Conservation (phyloP, 2,329 filamentous ascomycete species). For the Fusarium xyrophilum region DNA sequence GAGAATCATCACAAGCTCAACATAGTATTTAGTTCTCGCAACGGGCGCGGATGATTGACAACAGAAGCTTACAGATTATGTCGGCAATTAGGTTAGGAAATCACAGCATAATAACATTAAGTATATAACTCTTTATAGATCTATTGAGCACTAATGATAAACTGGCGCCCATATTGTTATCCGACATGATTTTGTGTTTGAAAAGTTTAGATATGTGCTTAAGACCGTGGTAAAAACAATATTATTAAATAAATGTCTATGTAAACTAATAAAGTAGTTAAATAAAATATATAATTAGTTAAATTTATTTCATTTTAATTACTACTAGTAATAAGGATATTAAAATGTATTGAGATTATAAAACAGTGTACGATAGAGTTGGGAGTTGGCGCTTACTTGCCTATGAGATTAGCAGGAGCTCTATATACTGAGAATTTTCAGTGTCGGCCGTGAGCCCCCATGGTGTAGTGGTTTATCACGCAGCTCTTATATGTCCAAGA, state of each 20-base stretch:
- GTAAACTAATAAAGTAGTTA: not conserved
- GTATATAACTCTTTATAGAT: not conserved
- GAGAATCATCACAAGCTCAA: not conserved
- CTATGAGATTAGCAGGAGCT: rapidly evolving
- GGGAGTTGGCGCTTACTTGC: not conserved
- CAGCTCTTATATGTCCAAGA: constrained; percentile 33
- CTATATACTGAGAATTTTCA: not conserved
- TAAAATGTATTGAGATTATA: not conserved
- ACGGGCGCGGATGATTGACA: not conserved
- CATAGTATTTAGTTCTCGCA: not conserved
- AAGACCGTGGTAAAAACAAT: too few relatives aligned
- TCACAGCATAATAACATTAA: not conserved
- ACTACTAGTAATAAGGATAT: not conserved
- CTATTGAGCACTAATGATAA: not conserved
- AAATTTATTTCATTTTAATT: not conserved
- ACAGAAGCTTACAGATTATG: not conserved
- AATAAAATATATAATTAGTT: not conserved
- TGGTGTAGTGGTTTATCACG: constrained; percentile 35
- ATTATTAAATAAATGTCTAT: not conserved
- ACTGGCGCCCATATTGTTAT: not conserved
- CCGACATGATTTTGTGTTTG: not conserved
- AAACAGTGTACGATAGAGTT: not conserved
- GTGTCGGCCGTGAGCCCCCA: constrained; percentile 24
- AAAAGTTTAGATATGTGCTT: not conserved
- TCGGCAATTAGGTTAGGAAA: too few relatives aligned